phyloP scores from a whole-genome alignment of 805 yeast genomes.

The Starmerella apicola region DNA sequence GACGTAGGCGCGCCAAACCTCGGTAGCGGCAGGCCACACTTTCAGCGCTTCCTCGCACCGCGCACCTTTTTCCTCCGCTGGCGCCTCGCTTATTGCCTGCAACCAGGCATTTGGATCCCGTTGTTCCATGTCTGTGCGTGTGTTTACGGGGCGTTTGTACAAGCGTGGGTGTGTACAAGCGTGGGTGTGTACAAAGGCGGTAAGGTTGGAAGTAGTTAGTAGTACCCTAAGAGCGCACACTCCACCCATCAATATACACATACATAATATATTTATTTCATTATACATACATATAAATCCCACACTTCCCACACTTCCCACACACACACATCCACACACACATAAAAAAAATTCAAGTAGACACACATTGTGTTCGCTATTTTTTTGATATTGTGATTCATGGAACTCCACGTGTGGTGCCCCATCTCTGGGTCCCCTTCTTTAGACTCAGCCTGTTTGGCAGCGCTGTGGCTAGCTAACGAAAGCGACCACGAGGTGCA shows the following conservation, averaged over 20 bases:
- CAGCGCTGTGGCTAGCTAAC: slow-evolving; percentile 23
- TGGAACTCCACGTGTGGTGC: slow-evolving; percentile 28
- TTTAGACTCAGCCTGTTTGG: slow-evolving; percentile 26
- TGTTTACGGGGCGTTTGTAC: no score
- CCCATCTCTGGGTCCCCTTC: slow-evolving; percentile 19
- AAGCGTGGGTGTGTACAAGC: no score
- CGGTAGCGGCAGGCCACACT: slow-evolving; percentile 55
- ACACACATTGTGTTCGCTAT: no score
- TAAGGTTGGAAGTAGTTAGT: no score
- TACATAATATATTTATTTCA: no score
- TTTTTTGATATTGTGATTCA: no score
- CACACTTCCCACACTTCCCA: no score
- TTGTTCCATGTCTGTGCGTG: no score
- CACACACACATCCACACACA: background rate
- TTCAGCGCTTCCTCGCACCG: slow-evolving; percentile 40
- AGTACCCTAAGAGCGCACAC: no score
- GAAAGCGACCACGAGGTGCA: slow-evolving; percentile 8
- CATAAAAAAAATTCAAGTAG: slow-evolving; percentile 21
- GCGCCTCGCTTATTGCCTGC: background rate
- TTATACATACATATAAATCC: no score
- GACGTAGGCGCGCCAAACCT: slow-evolving; percentile 65
- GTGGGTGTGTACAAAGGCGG: no score
- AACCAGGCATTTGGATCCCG: slow-evolving; percentile 10
- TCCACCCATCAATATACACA: no score
- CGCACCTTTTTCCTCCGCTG: background rate